Conservation (phyloP, 768 basidiomycete species). For the Tulasnella calospora region DNA sequence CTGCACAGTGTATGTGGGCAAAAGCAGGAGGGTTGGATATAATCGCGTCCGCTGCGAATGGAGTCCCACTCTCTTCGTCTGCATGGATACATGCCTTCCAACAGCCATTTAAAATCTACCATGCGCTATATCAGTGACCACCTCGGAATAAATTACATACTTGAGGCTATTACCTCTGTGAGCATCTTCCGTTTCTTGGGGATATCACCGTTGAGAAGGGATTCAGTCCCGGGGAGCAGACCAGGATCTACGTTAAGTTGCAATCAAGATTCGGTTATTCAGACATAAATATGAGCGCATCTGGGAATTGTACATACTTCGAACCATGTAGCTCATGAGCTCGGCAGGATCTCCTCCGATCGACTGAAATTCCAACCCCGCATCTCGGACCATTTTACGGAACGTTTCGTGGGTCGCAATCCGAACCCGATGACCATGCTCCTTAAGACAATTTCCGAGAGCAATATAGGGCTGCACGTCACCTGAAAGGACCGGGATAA, state of each 20-base stretch:
- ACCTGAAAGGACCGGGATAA: constrained; percentile 38
- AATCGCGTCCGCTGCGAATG: constrained; percentile 59
- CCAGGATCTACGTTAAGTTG: constrained; percentile 49
- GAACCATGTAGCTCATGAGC: constrained; percentile 69
- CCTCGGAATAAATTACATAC: not conserved
- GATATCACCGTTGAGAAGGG: constrained; percentile 59
- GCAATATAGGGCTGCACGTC: constrained; percentile 66
- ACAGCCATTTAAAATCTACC: constrained; percentile 57
- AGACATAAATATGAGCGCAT: not conserved
- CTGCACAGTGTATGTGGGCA: constrained; percentile 60
- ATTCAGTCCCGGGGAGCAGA: constrained; percentile 54
- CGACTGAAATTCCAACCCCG: constrained; percentile 54
- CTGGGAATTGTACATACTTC: constrained; percentile 43
- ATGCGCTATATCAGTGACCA: not conserved
- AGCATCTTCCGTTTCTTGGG: constrained; percentile 55
- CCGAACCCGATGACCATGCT: constrained; percentile 55
- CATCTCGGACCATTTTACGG: constrained; percentile 48
- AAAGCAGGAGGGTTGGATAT: constrained; percentile 66
- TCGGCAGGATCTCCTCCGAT: constrained; percentile 61
- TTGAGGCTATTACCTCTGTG: constrained; percentile 36
- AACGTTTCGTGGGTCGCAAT: constrained; percentile 62
- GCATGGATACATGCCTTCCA: constrained; percentile 51
- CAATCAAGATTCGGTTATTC: not conserved
- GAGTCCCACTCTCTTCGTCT: constrained; percentile 41
- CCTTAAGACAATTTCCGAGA: constrained; percentile 46